Conservation (phyloP, 31 red algal species). For the Odonthalia washingtoniensis region DNA sequence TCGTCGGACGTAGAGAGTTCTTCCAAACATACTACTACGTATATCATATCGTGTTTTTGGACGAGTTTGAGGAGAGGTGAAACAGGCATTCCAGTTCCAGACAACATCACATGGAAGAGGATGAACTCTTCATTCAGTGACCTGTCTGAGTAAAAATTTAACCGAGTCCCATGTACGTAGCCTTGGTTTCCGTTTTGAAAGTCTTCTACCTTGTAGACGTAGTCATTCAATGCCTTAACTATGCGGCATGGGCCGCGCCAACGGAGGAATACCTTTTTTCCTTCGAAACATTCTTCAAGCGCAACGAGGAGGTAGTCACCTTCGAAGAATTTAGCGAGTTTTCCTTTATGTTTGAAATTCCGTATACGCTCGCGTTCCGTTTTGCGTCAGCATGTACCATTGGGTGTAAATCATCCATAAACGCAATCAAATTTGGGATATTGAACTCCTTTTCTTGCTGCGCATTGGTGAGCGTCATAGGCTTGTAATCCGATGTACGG, state of each 20-base stretch:
- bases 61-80: neutral
- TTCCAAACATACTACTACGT: slow-evolving; percentile 15
- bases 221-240: too few relatives aligned
- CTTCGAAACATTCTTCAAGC: neutral
- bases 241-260: too few relatives aligned
- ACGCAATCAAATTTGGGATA: too few relatives aligned
- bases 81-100: neutral
- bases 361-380: neutral
- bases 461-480: neutral
- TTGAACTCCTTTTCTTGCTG: too few relatives aligned
- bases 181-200: neutral
- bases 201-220: neutral
- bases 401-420: too few relatives aligned
- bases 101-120: neutral
- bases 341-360: neutral
- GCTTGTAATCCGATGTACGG: neutral
- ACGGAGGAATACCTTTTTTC: neutral
- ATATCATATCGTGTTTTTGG: too few relatives aligned
- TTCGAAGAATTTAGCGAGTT: neutral
- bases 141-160: neutral
- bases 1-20: neutral
- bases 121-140: neutral
- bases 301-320: neutral
- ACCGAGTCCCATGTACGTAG: neutral
- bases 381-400: too few relatives aligned